phyloP scores from a whole-genome alignment of 2,329 filamentous ascomycete species.

The Lasiodiplodia gonubiensis region DNA sequence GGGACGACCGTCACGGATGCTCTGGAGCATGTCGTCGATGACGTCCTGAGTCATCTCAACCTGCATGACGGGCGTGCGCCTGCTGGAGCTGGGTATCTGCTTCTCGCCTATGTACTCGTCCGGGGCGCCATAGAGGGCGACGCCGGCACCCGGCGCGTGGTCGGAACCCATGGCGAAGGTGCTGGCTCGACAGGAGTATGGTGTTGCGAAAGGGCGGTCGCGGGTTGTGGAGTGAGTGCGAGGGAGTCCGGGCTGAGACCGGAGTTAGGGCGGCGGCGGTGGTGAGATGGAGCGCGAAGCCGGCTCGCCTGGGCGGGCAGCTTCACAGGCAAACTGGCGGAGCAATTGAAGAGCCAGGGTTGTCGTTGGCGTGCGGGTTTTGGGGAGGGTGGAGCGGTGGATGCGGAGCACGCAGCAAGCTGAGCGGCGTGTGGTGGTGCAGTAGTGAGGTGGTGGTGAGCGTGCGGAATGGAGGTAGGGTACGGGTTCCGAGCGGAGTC shows the following conservation, averaged over 20 bases:
- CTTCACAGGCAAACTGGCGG: slow-evolving; percentile 23
- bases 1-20: slow-evolving; percentile 43
- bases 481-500: slow-evolving; percentile 14
- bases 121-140: slow-evolving; percentile 48
- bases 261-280: slow-evolving; percentile 3
- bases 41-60: slow-evolving; percentile 49
- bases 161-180: slow-evolving; percentile 39
- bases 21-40: slow-evolving; percentile 48
- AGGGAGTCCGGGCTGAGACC: slow-evolving; percentile 21
- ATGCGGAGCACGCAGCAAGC: slow-evolving; percentile 18
- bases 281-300: slow-evolving; percentile 23
- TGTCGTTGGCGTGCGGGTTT: not conserved
- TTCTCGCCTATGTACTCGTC: slow-evolving; percentile 43
- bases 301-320: slow-evolving; percentile 26
- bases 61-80: slow-evolving; percentile 48
- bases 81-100: slow-evolving; percentile 36
- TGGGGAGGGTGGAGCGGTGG: slow-evolving; percentile 1
- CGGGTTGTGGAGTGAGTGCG: slow-evolving; percentile 9
- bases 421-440: slow-evolving; percentile 5
- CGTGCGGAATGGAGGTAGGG: slow-evolving; percentile 24
- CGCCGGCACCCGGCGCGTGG: slow-evolving; percentile 38
- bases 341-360: slow-evolving; percentile 23
- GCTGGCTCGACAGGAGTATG: not conserved
- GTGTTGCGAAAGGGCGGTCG: not conserved
- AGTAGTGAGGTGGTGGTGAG: slow-evolving; percentile 24